Percentiles rank a stretch among this genome's conserved stretches.
These are phyloP conservation scores for Diaporthe humulicola DNA, from an alignment of 2,329 filamentous ascomycete species.

Conservation along the genomic window DNA sequence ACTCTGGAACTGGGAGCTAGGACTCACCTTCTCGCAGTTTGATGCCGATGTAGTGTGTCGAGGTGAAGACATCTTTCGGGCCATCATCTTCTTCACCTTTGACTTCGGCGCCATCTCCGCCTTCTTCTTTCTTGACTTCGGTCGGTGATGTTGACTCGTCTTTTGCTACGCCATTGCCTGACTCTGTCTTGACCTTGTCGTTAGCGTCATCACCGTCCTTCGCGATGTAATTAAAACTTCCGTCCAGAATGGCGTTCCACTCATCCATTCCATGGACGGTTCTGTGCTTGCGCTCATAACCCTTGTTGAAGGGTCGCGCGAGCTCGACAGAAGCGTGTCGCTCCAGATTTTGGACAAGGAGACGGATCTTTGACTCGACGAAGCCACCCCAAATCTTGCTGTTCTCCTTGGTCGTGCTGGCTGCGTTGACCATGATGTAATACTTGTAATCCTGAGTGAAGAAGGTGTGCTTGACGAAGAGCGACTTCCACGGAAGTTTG, in stretches of 20 bases:
- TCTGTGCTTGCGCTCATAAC: slow-evolving; percentile 85
- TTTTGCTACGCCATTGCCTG: slow-evolving; percentile 60
- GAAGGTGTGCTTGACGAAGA: slow-evolving; percentile 92
- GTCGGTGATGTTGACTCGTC: slow-evolving; percentile 61
- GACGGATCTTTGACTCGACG: slow-evolving; percentile 92
- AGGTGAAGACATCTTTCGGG: slow-evolving; percentile 78
- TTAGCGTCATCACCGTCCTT: slow-evolving; percentile 50
- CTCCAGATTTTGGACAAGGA: slow-evolving; percentile 87
- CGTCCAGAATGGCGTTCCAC: slow-evolving; percentile 66
- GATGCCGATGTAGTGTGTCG: slow-evolving; percentile 94
- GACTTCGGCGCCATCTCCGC: slow-evolving; percentile 43
- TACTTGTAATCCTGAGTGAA: slow-evolving; percentile 96
- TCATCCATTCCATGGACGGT: slow-evolving; percentile 67
- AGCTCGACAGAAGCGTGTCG: slow-evolving; percentile 83
- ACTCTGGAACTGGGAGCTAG: slow-evolving; percentile 13
- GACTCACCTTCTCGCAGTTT: slow-evolving; percentile 80
- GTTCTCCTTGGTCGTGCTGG: slow-evolving; percentile 85
- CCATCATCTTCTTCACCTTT: slow-evolving; percentile 41
- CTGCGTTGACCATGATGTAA: slow-evolving; percentile 89
- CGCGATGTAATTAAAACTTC: slow-evolving; percentile 61
- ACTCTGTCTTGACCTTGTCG: slow-evolving; percentile 60
- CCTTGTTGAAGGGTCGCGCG: slow-evolving; percentile 93
- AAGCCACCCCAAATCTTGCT: slow-evolving; percentile 91
- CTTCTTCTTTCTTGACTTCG: slow-evolving; percentile 53
- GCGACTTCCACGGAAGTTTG: slow-evolving; percentile 84